Evolutionary conservation across 257 asterid species (phyloP), one percentile per base, ranked within the genome.

Genomic region (Coffea canephora): DNA sequence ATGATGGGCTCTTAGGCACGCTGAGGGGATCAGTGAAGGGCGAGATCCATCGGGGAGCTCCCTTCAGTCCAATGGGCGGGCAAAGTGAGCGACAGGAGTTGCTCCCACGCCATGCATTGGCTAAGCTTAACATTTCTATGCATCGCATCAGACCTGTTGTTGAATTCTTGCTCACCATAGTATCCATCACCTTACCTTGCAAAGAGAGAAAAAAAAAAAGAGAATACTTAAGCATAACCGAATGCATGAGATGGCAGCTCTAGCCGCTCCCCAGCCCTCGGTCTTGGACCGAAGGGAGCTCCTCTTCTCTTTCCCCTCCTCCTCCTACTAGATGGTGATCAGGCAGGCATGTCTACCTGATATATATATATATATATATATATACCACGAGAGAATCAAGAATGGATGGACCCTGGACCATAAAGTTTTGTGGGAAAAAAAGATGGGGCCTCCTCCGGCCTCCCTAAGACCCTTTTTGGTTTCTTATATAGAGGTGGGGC

Each of bases 231-330:
- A 86, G 89, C 71, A 74, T 85, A 87, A 77, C 91, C 91, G 34
- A 82, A 84, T 88, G 91, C 90, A 90, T 88, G 91, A 90, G 82
- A 83, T 85, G 94, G 87, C 91, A 90, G 90, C 94, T 88, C 91
- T 69, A 46, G 34, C 83, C 78, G 84, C 84, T 79, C 66, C 86
- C 84, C 83, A 64, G 81, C 90, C 91, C 91, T 78, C 84, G 79
- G 46, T 83, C 79, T 88, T 89, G 93, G 85, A 80, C 81, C 12
- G 70, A 86, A 88, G 84, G 87, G 86, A 88, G 89, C 94, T 88
- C 90, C 79, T 85, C 75, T 23, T 36, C 67, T 0, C 0, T 39
- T 12, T 36, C 67, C 0, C 0, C 67, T 8, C n/a, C 62, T 15
- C 67, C 50, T 54, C 7, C 12, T 19, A 57, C 27, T 57, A 59